Conservation (phyloP, 768 basidiomycete species). For the Lentinula boryana region DNA sequence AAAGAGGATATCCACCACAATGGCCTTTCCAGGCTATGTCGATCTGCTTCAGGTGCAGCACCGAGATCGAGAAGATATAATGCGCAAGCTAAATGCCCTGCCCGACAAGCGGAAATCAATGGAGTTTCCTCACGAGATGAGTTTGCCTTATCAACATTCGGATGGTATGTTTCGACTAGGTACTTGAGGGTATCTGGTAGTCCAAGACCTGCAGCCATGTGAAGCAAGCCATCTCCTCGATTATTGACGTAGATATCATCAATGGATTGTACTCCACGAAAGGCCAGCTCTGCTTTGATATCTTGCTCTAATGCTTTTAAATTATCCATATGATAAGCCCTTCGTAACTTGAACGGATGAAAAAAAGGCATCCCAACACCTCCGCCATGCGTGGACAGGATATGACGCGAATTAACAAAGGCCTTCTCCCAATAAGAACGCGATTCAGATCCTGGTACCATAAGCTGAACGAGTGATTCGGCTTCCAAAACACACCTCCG, state of each 20-base stretch:
- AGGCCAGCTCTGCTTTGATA: constrained; percentile 3
- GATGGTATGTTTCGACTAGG: constrained; percentile 4
- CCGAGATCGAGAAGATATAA: constrained; percentile 8
- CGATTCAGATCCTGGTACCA: neutral
- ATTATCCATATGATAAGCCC: neutral
- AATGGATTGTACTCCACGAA: constrained; percentile 6
- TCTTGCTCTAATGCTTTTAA: neutral
- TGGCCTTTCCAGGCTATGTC: neutral
- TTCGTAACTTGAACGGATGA: neutral
- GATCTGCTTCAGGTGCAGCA: constrained; percentile 5
- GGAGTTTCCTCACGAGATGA: constrained; percentile 4
- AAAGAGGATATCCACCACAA: constrained; percentile 9
- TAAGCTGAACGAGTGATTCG: neutral
- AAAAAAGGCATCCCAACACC: constrained; percentile 10
- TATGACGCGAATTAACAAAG: neutral
- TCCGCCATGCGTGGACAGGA: neutral
- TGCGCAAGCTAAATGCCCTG: constrained; percentile 6
- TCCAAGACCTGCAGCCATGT: constrained; percentile 7
- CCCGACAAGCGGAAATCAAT: constrained; percentile 6
- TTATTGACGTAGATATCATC: constrained; percentile 9
- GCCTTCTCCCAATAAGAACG: neutral
- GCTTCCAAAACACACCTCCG: constrained; percentile 3
- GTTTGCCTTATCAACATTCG: constrained; percentile 5
- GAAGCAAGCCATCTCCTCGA: constrained; percentile 9
- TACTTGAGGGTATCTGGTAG: neutral